phyloP scores from a whole-genome alignment of 495 filamentous ascomycete genomes.

The Alectoria sarmentosa region DNA sequence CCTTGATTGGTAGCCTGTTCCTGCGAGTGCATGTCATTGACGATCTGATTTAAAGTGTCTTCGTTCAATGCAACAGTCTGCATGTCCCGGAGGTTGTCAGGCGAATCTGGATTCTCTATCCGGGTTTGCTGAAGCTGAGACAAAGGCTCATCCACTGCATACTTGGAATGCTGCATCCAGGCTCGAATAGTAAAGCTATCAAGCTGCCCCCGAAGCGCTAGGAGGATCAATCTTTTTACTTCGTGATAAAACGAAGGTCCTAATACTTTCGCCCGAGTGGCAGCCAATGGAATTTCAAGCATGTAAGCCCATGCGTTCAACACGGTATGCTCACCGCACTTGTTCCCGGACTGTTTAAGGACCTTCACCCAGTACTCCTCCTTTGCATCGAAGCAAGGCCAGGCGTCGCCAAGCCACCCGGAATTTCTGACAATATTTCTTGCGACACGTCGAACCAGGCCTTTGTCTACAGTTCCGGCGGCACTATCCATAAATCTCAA shows the following conservation, averaged over 20 bases:
- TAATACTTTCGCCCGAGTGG: background rate
- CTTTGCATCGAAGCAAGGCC: background rate
- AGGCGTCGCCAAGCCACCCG: conserved; percentile 15
- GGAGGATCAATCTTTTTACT: background rate
- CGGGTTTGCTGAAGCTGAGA: conserved; percentile 1
- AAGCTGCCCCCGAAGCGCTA: background rate
- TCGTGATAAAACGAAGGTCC: background rate
- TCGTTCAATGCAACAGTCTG: background rate
- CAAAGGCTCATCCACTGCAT: background rate
- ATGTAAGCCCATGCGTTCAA: conserved; percentile 24
- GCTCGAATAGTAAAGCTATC: background rate
- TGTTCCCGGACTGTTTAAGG: background rate
- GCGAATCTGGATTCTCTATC: background rate
- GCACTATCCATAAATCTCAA: background rate
- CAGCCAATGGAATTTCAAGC: conserved; percentile 15
- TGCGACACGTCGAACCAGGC: conserved; percentile 5
- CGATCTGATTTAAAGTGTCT: background rate
- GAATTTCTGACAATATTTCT: conserved; percentile 13
- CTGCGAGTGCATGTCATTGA: background rate
- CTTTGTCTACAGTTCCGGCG: background rate
- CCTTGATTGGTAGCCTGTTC: background rate
- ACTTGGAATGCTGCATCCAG: background rate
- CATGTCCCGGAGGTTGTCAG: background rate
- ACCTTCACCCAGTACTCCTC: background rate
- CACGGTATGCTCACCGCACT: conserved; percentile 19